These are phyloP conservation scores for Pseudisothecium myosuroides DNA, from an alignment of 225 moss, liverwort and hornwort genomes.

Conservation along the genomic window DNA sequence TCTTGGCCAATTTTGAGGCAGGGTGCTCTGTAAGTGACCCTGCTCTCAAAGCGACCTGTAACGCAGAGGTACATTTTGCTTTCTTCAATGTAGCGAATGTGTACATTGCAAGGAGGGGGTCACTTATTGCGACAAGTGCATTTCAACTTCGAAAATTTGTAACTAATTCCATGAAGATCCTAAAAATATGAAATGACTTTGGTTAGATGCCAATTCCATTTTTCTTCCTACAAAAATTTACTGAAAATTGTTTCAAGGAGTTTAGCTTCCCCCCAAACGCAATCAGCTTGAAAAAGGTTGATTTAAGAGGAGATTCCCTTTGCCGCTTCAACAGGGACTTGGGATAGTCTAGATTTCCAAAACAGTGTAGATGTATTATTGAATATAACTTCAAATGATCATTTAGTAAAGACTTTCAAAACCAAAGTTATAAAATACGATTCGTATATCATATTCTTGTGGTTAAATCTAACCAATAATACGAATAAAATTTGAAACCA, in stretches of 20 bases:
- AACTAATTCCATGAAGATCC: fast-evolving
- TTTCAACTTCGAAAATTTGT: neutral
- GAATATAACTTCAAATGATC: neutral
- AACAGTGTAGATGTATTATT: neutral
- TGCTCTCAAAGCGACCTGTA: neutral
- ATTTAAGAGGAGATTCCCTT: neutral
- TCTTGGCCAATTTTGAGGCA: neutral
- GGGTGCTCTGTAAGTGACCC: too few species aligned
- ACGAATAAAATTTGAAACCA: too few species aligned
- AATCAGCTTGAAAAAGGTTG: fast-evolving
- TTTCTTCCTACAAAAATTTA: neutral
- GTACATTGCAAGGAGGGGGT: neutral
- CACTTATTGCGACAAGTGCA: fast-evolving
- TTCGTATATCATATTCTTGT: neutral
- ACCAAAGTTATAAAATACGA: neutral
- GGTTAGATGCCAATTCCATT: neutral
- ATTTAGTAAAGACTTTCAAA: neutral
- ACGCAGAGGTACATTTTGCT: neutral
- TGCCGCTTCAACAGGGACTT: fast-evolving
- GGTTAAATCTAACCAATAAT: too few species aligned
- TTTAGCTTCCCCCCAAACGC: neutral
- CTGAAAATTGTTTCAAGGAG: neutral
- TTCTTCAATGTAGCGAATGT: fast-evolving
- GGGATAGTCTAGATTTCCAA: neutral
- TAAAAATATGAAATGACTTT: neutral